Percentiles rank a stretch among this genome's conserved stretches.
Evolutionary conservation across 257 asterid genomes (phyloP).

Genomic region (Nicotiana tomentosiformis): DNA sequence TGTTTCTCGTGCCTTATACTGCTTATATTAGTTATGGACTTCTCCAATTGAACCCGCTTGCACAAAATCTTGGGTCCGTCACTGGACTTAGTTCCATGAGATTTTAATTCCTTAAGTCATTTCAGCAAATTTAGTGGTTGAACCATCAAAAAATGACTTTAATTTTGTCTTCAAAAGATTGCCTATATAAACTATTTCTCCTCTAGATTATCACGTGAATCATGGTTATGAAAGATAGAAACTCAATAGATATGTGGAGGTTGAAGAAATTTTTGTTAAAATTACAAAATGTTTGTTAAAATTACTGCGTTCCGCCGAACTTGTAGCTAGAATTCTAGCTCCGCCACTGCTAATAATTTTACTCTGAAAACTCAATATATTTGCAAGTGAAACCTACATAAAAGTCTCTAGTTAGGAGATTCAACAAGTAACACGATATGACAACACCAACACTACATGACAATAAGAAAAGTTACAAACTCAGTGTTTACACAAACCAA

Average conservation of each 20-base stretch:
- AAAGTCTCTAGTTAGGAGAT: not conserved
- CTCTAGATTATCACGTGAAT: not conserved
- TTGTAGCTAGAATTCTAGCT: too few species aligned
- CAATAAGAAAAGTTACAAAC: too few species aligned
- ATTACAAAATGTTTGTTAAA: too few species aligned
- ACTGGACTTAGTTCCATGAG: not conserved
- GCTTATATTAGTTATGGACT: too few species aligned
- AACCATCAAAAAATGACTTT: not conserved
- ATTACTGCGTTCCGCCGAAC: too few species aligned
- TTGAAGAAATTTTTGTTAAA: not conserved
- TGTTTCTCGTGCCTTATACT: too few species aligned
- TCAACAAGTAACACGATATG: not conserved
- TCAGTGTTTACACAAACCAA: too few species aligned
- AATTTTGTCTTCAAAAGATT: not conserved
- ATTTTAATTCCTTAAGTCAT: not conserved
- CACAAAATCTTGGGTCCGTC: too few species aligned
- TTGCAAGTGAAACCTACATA: not conserved
- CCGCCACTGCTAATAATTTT: too few species aligned
- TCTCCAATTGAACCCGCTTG: too few species aligned
- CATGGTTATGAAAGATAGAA: not conserved
- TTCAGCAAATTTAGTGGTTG: not conserved
- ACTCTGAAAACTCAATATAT: not conserved
- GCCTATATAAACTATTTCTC: not conserved
- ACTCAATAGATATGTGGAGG: not conserved
- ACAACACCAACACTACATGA: not conserved